Evolutionary conservation across 106 monocot genomes (phyloP).

Genomic region (Platanthera guangdongensis): DNA sequence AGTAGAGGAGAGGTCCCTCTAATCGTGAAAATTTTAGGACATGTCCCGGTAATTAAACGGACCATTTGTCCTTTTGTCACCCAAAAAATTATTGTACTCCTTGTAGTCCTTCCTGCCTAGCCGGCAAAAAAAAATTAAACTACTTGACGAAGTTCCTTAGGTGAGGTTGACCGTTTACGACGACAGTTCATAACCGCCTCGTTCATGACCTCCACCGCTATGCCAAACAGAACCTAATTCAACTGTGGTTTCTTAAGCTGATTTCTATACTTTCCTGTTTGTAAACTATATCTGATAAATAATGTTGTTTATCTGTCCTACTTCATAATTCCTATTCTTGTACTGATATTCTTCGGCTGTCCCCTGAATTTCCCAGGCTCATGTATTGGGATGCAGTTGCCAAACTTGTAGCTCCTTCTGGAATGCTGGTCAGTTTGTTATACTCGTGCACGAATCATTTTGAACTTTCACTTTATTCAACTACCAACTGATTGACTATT

Average conservation of each 20-base stretch:
- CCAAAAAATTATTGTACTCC: no score
- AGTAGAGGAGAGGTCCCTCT: no score
- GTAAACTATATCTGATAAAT: not conserved
- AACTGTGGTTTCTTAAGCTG: not conserved
- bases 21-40: no score
- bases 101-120: no score
- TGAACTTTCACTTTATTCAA: not conserved
- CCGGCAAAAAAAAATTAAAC: no score
- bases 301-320: not conserved
- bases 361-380: conserved; percentile 35
- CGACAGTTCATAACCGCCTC: no score
- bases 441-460: not conserved
- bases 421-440: conserved; percentile 50
- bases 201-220: no score
- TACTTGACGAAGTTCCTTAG: no score
- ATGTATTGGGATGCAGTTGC: conserved; percentile 88
- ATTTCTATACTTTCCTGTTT: not conserved
- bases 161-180: no score
- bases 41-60: no score
- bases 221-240: no score
- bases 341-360: not conserved
- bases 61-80: no score
- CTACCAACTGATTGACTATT: not conserved
- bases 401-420: conserved; percentile 67
- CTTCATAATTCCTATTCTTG: not conserved